These are phyloP conservation scores for Amanita fuliginea DNA, from an alignment of 768 basidiomycete genomes.

Conservation along the genomic window DNA sequence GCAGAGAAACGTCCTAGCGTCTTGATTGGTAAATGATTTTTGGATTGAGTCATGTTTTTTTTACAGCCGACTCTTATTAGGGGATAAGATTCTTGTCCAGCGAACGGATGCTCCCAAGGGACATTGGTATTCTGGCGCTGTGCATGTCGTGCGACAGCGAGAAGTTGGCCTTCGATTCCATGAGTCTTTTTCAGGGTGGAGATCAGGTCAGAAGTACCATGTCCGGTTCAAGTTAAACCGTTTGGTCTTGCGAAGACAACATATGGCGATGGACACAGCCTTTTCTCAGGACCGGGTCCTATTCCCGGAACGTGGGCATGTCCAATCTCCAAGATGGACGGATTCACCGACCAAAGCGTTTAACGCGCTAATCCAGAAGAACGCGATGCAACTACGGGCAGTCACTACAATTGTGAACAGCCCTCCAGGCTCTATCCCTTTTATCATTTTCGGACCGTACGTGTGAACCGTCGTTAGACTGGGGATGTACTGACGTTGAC, in stretches of 20 bases:
- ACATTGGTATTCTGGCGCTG: conserved; percentile 49
- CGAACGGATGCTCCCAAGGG: conserved; percentile 24
- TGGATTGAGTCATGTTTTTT: not conserved
- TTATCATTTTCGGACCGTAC: conserved; percentile 54
- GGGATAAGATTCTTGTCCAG: conserved; percentile 45
- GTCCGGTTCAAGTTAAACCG: conserved; percentile 51
- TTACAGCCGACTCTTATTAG: conserved; percentile 14
- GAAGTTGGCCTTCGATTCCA: conserved; percentile 44
- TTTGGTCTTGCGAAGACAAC: conserved; percentile 43
- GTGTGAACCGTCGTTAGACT: conserved; percentile 11
- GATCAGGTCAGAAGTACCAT: conserved; percentile 26
- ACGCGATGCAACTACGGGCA: conserved; percentile 37
- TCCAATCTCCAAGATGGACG: conserved; percentile 10
- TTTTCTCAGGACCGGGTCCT: conserved; percentile 36
- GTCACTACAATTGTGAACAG: conserved; percentile 34
- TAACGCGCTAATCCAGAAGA: conserved; percentile 34
- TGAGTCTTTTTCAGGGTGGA: conserved; percentile 26
- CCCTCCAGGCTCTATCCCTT: conserved; percentile 37
- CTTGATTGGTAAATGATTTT: conserved; percentile 31
- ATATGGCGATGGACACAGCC: conserved; percentile 39
- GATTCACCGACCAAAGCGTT: conserved; percentile 14
- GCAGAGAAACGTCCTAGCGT: conserved; percentile 50
- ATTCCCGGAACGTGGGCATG: conserved; percentile 31
- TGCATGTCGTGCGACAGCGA: conserved; percentile 36
- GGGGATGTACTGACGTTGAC: not conserved